These are phyloP conservation scores for Linderniella brevidens DNA, from an alignment of 257 asterid genomes.

Conservation along the genomic window DNA sequence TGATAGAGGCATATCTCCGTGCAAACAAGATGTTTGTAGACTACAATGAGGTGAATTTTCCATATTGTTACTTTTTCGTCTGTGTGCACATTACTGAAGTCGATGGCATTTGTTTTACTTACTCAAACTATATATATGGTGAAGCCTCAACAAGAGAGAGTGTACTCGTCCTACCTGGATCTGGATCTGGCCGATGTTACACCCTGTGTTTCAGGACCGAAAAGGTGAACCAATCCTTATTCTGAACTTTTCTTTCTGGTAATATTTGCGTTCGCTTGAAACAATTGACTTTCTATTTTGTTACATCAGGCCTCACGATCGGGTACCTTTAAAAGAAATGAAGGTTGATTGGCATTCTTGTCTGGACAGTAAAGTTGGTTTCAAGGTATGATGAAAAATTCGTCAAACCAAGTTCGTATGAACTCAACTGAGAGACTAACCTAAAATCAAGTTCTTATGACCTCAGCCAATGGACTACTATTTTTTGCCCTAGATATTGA, in stretches of 20 bases:
- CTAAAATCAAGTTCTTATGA: no score
- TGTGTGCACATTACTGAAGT: not conserved
- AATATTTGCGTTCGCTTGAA: not conserved
- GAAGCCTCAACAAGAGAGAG: conserved; percentile 77
- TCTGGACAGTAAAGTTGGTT: conserved; percentile 64
- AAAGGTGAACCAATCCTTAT: conserved; percentile 28
- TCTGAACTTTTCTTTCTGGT: not conserved
- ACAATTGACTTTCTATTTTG: not conserved
- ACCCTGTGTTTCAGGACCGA: conserved; percentile 90
- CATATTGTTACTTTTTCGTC: not conserved
- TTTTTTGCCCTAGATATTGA: not conserved
- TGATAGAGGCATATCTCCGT: conserved; percentile 75
- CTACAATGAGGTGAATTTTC: conserved; percentile 45
- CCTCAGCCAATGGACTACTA: no score
- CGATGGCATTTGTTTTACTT: not conserved
- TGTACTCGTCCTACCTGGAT: conserved; percentile 56
- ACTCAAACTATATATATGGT: not conserved
- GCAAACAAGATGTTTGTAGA: conserved; percentile 80
- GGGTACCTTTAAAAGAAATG: conserved; percentile 70
- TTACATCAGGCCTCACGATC: conserved; percentile 76
- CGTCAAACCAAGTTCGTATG: not conserved
- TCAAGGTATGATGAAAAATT: conserved; percentile 39
- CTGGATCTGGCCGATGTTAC: conserved; percentile 60
- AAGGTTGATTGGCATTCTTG: conserved; percentile 84
- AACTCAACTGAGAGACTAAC: no score